Evolutionary conservation across 192 early-diverging fungal species (phyloP).

Genomic region (Gryganskiella cystojenkinii): DNA sequence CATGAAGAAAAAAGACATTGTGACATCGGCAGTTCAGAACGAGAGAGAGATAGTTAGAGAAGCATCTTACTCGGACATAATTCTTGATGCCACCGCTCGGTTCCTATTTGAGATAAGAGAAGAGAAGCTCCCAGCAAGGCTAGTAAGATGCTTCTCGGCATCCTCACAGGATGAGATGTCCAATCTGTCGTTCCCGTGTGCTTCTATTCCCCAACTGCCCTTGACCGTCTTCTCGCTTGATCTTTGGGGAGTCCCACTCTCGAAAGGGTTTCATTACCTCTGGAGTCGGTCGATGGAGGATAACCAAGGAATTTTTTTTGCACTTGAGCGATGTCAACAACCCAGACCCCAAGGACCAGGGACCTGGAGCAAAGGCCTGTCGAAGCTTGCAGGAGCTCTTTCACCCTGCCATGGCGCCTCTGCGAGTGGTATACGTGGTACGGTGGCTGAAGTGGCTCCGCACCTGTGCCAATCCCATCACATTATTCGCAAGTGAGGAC

Average conservation of each 20-base stretch:
- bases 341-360: no score
- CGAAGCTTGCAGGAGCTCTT: no score
- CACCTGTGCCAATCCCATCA: slow-evolving; percentile 10
- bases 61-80: neutral
- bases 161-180: neutral
- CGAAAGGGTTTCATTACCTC: no score
- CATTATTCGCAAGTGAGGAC: neutral
- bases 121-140: slow-evolving; percentile 1
- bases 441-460: slow-evolving; percentile 14
- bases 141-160: neutral
- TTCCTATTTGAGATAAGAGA: neutral
- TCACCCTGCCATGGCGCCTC: slow-evolving; percentile 1
- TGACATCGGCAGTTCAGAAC: no score
- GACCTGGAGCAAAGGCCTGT: no score
- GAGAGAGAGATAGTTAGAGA: neutral
- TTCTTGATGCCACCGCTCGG: neutral
- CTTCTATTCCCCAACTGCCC: neutral
- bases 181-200: neutral
- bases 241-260: slow-evolving; percentile 1
- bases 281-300: no score
- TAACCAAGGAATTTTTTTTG: no score
- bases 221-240: neutral
- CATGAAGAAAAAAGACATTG: no score
- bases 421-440: slow-evolving; percentile 10
- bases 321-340: no score